phyloP scores from a whole-genome alignment of 306 rosid species.

The Vigna mungo region DNA sequence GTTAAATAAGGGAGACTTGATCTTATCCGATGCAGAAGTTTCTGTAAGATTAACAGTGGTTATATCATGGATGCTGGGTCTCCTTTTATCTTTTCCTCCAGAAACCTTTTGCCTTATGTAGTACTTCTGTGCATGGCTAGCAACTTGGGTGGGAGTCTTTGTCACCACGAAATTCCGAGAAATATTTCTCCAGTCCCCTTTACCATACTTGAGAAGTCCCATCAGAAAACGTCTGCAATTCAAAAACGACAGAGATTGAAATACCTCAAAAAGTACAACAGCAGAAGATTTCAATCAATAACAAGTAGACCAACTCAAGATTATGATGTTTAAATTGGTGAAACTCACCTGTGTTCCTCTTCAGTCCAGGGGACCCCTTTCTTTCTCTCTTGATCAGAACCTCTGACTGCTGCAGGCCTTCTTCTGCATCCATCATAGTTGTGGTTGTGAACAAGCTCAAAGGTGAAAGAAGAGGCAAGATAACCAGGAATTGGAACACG shows the following conservation, averaged over 20 bases:
- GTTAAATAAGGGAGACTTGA: constrained; percentile 45
- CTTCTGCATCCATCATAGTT: constrained; percentile 64
- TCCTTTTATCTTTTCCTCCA: constrained; percentile 84
- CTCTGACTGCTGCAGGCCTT: constrained; percentile 53
- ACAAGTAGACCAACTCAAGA: constrained; percentile 11
- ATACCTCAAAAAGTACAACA: constrained; percentile 2
- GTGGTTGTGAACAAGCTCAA: constrained; percentile 65
- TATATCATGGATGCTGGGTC: constrained; percentile 96
- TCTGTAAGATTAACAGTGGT: constrained; percentile 76
- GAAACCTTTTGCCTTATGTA: constrained; percentile 87
- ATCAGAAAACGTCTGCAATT: constrained; percentile 74
- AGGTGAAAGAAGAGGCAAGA: constrained; percentile 67
- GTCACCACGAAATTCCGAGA: constrained; percentile 82
- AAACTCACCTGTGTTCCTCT: constrained; percentile 86
- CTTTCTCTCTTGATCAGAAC: constrained; percentile 87
- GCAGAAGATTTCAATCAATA: constrained; percentile 5
- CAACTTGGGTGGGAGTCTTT: constrained; percentile 63
- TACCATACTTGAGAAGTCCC: constrained; percentile 88
- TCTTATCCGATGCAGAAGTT: constrained; percentile 51
- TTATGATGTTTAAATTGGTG: constrained; percentile 9
- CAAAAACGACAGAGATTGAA: constrained; percentile 8
- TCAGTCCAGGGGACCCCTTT: constrained; percentile 74
- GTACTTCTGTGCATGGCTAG: constrained; percentile 78
- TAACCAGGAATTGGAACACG: constrained; percentile 79
- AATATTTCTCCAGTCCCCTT: constrained; percentile 96